phyloP scores from a whole-genome alignment of 306 rosid genomes.

The Gleditsia sinensis region DNA sequence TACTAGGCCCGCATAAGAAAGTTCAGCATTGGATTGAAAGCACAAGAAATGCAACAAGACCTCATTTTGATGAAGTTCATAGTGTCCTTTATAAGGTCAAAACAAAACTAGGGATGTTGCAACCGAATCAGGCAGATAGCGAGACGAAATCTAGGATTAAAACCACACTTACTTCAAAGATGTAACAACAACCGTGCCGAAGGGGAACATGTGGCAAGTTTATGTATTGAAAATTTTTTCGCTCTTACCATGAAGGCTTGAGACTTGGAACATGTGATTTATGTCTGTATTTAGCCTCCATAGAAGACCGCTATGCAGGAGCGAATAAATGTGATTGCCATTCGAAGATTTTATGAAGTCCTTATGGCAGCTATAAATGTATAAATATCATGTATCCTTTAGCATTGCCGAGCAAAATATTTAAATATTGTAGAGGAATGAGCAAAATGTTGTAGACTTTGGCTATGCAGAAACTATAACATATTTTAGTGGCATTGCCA shows the following conservation, averaged over 20 bases:
- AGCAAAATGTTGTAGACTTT: not conserved
- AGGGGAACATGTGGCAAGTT: not conserved
- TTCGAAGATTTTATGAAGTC: conserved; percentile 22
- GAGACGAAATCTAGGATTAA: conserved; percentile 35
- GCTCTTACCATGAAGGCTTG: not conserved
- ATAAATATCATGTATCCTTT: no score
- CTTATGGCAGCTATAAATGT: conserved; percentile 6
- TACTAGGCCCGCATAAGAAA: conserved; percentile 80
- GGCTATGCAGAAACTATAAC: no score
- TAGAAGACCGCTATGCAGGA: conserved; percentile 11
- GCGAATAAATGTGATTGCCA: conserved; percentile 4
- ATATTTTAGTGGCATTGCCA: no score
- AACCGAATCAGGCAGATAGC: conserved; percentile 29
- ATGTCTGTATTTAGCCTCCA: conserved; percentile 2
- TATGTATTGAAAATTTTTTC: conserved; percentile 7
- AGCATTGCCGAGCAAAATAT: no score
- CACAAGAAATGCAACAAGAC: conserved; percentile 72
- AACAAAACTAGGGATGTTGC: conserved; percentile 44
- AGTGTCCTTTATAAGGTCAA: conserved; percentile 54
- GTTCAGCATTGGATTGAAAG: conserved; percentile 83
- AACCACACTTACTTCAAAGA: conserved; percentile 53
- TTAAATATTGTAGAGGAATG: no score
- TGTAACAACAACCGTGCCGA: conserved; percentile 39
- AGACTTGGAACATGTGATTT: conserved; percentile 19
- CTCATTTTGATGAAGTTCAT: conserved; percentile 85